Base-by-base conservation (phyloP, 169 alveolate genomes). In the Cryptosporidium tyzzeri region DNA sequence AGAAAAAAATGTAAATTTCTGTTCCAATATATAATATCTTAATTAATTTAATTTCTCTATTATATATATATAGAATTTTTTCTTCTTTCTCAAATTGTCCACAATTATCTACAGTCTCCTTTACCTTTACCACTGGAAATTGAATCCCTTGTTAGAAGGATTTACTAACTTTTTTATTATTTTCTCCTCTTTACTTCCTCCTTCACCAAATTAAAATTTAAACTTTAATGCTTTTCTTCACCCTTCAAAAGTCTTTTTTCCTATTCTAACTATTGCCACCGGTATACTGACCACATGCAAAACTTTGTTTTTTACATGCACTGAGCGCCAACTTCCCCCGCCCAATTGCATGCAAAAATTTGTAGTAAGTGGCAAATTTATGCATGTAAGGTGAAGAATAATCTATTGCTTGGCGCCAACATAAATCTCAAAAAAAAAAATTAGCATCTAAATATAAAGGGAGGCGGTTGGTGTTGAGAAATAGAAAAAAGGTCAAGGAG, bases 251-350 rank as follows among this genome's bases (percentile, higher is more conserved):
- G 7, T 29, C n/a, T 39, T n/a, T 29, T 4, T 18, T 37, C 21
- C 8, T 41, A 37, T 18, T 41, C 39, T 23, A 70, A 70, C 48
- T 44, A 73, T 18, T 73, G 86, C 86, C 86, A 73, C 86, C 86
- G 86, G 70, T 73, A 73, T 73, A 73, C 86, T 73, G 86, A 73
- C 86, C 86, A 73, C 86, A 73, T 73, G 86, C 86, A 58, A 73
- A 73, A 73, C 86, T 73, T 73, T 73, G 58, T 37, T 69, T 31
- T 7, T 69, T 50, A 37, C 70, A 73, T 73, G 86, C 86, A 73
- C 16, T 29, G 51, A 71, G 71, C 68, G 35, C 68, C 84, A 37
- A 6, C 12, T 18, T 0, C 0, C 18, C 37, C 61, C 86, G 86
- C 86, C 68, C 2, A 73, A 59, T 14, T 73, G 86, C 86, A 65